phyloP scores from a whole-genome alignment of 306 rosid genomes.

The Geum urbanum region DNA sequence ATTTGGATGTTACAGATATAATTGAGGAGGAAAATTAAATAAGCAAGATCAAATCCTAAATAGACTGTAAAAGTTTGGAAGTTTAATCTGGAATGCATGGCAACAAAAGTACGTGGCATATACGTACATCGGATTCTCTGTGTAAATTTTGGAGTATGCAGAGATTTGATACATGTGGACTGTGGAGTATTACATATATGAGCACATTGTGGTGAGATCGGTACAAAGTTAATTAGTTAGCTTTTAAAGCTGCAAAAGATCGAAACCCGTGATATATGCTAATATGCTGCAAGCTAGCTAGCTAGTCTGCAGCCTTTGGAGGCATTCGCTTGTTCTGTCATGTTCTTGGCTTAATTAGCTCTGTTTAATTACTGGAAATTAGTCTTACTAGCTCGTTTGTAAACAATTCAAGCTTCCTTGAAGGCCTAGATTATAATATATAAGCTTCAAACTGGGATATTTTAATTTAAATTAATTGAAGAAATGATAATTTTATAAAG shows the following conservation, averaged over 20 bases:
- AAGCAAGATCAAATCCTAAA: no score
- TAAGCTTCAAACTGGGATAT: background rate
- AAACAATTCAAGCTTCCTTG: no score
- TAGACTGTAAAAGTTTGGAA: no score
- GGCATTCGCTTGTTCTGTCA: background rate
- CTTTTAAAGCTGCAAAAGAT: background rate
- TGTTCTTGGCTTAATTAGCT: background rate
- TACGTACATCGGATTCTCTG: background rate
- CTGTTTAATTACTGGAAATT: background rate
- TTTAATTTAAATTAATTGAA: background rate
- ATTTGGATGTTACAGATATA: no score
- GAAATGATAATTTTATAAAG: background rate
- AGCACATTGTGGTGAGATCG: background rate
- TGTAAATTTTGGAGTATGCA: background rate
- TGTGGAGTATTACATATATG: no score
- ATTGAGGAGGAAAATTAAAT: no score
- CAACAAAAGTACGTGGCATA: background rate
- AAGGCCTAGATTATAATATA: background rate
- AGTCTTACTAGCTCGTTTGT: background rate
- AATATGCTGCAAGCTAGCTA: background rate
- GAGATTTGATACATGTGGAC: background rate
- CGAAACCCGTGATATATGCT: no score
- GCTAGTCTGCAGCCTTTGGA: background rate
- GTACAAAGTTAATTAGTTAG: background rate
- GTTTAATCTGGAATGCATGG: background rate